Evolutionary conservation across 306 rosid species (phyloP).

Genomic region (Vachellia collinsii): DNA sequence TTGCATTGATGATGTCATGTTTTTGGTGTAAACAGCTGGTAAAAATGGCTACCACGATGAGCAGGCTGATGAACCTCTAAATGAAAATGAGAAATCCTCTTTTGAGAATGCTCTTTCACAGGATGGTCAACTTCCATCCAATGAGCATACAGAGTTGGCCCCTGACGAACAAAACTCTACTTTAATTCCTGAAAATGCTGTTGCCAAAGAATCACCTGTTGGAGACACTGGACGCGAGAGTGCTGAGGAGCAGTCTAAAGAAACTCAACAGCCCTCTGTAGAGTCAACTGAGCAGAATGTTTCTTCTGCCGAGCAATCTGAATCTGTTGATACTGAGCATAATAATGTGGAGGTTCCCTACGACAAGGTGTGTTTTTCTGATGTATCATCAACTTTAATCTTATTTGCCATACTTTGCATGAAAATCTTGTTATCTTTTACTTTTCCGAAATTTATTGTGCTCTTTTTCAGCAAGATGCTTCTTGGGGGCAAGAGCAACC

Average conservation of each 20-base stretch:
- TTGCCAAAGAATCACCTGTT: constrained; percentile 47
- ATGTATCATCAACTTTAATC: background rate
- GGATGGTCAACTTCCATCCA: constrained; percentile 45
- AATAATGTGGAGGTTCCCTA: constrained; percentile 57
- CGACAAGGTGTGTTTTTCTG: constrained; percentile 56
- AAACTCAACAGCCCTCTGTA: constrained; percentile 36
- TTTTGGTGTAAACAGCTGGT: constrained; percentile 52
- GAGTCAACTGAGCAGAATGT: constrained; percentile 49
- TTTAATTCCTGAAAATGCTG: constrained; percentile 42
- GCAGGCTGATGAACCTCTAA: constrained; percentile 31
- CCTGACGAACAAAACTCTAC: constrained; percentile 38
- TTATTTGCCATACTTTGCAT: constrained; percentile 2
- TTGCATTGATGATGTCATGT: background rate
- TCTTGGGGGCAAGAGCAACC: constrained; percentile 44
- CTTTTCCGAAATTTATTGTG: background rate
- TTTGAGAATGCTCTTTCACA: constrained; percentile 33
- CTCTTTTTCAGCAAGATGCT: constrained; percentile 50
- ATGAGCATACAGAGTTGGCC: constrained; percentile 34
- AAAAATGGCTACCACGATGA: constrained; percentile 71
- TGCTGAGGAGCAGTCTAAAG: constrained; percentile 52
- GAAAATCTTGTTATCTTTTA: background rate
- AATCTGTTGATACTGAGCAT: constrained; percentile 33
- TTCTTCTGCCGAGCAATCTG: constrained; percentile 40
- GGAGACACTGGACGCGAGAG: constrained; percentile 48
- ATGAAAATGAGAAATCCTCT: constrained; percentile 41